Conservation (phyloP, 1,284 basidiomycete genomes). For the Cryptococcus depauperatus region DNA sequence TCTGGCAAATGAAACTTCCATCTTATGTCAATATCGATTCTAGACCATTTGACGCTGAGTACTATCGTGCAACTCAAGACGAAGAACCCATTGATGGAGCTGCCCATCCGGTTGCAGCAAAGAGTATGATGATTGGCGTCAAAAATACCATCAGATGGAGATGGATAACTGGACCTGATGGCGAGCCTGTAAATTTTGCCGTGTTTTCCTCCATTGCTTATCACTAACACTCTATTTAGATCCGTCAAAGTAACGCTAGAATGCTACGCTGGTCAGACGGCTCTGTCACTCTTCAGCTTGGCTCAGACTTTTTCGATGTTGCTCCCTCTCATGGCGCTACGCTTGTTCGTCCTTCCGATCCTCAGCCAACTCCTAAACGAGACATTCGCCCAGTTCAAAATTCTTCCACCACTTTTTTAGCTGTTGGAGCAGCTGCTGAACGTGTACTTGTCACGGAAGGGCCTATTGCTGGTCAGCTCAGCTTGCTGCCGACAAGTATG, state of each 20-base stretch:
- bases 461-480: constrained; percentile 35
- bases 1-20: constrained; percentile 40
- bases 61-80: constrained; percentile 31
- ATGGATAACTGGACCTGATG: constrained; percentile 36
- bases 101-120: constrained; percentile 23
- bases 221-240: not conserved
- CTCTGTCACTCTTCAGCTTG: constrained; percentile 40
- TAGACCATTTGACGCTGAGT: constrained; percentile 37
- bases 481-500: constrained; percentile 36
- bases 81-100: constrained; percentile 18
- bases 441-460: constrained; percentile 35
- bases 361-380: constrained; percentile 1
- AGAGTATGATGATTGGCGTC: constrained; percentile 40
- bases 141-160: constrained; percentile 44
- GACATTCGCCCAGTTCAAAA: constrained; percentile 1
- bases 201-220: not conserved
- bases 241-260: constrained; percentile 24
- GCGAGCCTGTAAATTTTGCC: constrained; percentile 25
- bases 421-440: constrained; percentile 21
- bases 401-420: constrained; percentile 28
- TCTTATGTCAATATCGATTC: constrained; percentile 38
- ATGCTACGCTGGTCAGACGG: constrained; percentile 46
- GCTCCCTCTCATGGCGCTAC: constrained; percentile 32
- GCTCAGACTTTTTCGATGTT: constrained; percentile 42
- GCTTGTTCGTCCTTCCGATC: constrained; percentile 18